phyloP scores from a whole-genome alignment of 2,329 filamentous ascomycete species.

The Ceratocystis alfenasii region DNA sequence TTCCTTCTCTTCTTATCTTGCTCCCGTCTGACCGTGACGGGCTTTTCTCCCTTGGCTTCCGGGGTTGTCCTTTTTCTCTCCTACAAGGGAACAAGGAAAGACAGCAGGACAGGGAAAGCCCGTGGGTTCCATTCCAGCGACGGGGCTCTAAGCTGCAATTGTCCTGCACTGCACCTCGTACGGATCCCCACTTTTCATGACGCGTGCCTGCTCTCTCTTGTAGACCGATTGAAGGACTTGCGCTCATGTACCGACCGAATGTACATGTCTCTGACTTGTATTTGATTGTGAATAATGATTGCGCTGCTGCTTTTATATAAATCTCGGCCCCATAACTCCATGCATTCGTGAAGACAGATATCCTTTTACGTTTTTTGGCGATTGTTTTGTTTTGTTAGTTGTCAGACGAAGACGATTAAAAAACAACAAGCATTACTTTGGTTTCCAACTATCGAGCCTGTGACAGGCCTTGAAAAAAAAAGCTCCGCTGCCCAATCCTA shows the following conservation, averaged over 20 bases:
- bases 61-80: not conserved
- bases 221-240: not conserved
- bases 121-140: constrained; percentile 4
- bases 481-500: not conserved
- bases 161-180: too few relatives aligned
- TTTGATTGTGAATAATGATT: too few relatives aligned
- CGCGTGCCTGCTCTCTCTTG: not conserved
- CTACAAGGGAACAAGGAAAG: not conserved
- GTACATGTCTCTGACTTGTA: not conserved
- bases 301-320: too few relatives aligned
- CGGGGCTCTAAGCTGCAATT: not conserved
- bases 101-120: not conserved
- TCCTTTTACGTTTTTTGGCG: too few relatives aligned
- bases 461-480: not conserved
- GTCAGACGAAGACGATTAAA: not conserved
- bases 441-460: not conserved
- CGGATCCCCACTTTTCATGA: constrained; percentile 6
- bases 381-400: constrained; percentile 1
- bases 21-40: too few relatives aligned
- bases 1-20: too few relatives aligned
- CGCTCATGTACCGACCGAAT: not conserved
- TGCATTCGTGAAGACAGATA: too few relatives aligned
- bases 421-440: not conserved
- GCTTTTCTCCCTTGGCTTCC: too few relatives aligned
- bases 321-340: too few relatives aligned